phyloP scores from a whole-genome alignment of 2,329 filamentous ascomycete genomes.

The Colletotrichum sp. region DNA sequence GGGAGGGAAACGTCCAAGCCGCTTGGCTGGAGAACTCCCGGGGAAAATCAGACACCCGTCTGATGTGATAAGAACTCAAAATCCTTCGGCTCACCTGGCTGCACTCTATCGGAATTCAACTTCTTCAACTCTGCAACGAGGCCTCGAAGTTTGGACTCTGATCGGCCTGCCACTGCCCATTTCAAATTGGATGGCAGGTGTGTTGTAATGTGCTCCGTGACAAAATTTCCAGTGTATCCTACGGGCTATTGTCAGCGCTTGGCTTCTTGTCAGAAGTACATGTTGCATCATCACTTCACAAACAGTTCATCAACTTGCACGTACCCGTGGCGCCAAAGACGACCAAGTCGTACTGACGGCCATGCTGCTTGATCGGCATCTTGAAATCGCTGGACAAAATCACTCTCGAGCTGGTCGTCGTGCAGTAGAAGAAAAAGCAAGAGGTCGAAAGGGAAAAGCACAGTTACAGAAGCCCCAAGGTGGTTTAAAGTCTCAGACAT shows the following conservation, averaged over 20 bases:
- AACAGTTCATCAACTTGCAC: slow-evolving; percentile 6
- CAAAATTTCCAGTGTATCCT: slow-evolving; percentile 84
- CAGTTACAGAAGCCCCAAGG: background rate
- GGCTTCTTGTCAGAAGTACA: background rate
- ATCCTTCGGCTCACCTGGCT: slow-evolving; percentile 63
- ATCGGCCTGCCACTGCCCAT: slow-evolving; percentile 89
- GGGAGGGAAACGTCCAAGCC: background rate
- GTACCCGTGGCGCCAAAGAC: slow-evolving; percentile 63
- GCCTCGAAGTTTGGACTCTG: slow-evolving; percentile 73
- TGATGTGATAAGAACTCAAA: background rate
- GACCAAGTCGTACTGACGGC: slow-evolving; percentile 61
- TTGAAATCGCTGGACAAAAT: background rate
- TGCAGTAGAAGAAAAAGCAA: background rate
- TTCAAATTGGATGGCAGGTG: slow-evolving; percentile 76
- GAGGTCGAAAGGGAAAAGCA: background rate
- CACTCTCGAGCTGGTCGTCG: background rate
- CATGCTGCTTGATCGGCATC: slow-evolving; percentile 56
- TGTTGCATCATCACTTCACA: background rate
- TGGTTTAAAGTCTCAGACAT: slow-evolving; percentile 3
- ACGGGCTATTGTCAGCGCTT: slow-evolving; percentile 24
- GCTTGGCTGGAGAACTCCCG: background rate
- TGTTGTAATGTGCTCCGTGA: slow-evolving; percentile 75
- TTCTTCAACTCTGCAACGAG: slow-evolving; percentile 70
- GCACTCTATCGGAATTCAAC: slow-evolving; percentile 70
- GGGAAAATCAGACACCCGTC: background rate